Evolutionary conservation across 345 rosid genomes (phyloP), one percentile per base, ranked within the genome.

Genomic region (Camelina sativa): DNA sequence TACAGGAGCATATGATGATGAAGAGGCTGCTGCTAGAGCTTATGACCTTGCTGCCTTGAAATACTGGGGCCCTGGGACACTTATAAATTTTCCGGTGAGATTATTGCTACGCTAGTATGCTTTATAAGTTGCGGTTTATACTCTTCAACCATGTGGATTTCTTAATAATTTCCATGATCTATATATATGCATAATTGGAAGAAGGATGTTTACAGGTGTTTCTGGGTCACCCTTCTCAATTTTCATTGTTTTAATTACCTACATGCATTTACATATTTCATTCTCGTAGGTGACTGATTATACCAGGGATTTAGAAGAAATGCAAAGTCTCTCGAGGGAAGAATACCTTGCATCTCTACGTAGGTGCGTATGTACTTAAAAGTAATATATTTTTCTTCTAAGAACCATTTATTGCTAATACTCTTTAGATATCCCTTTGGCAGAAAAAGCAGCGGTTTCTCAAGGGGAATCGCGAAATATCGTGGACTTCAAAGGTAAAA

Each of bases 11-110:
- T 95, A 95, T 81, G 99, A 95, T 79, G 97, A 95, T n/a, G 99
- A 95, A 79, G 99, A 95, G 84, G 99, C 97, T 81, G 99, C 99
- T 11, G 97, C 99, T 65, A 85, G 99, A 85, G 99, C 99, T 41
- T 95, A 95, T 59, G 97, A 95, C 83, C 97, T 95, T 72, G 97
- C 99, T 76, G 99, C 97, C 74, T 83, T 95, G 44, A 95, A 92
- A 81, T 91, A 95, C 72, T 95, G 97, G 99, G 99, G 99, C 30
- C 97, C 97, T 53, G 99, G 97, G 68, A 94, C 98, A 17, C 97
- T 95, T 58, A 95, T 95, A 20, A 95, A 95, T 79, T 95, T 95
- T 80, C 99, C 97, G 37, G 99, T 95, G 61, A 75, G 78, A 41
- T 30, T 58, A 41, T 30, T 58, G 22, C 55, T 65, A 51, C 6